Base-by-base conservation (phyloP, 306 rosid species). In the Prunus fruticosa region DNA sequence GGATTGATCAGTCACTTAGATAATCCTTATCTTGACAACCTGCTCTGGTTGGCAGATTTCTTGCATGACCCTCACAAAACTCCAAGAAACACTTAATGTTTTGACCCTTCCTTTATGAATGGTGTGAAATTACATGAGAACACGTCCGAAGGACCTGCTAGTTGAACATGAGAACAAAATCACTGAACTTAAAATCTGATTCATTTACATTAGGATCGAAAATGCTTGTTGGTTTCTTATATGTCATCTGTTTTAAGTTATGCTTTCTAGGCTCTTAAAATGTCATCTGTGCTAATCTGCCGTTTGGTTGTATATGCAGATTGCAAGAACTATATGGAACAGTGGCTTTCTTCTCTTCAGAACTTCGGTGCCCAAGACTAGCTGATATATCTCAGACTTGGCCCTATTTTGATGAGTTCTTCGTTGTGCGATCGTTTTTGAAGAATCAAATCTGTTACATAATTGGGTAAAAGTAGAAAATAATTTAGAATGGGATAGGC, bases 271-370 rank as follows among this genome's bases (percentile, higher is more conserved):
- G 54, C 20, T 34, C 54, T 64, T 18, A 66, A 81, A 45, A n/a
- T 27, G 66, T 69, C 54, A 69, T 71, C 50, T 14, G 8, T 68
- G 52, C 84, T 81, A 28, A 83, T 71, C 62, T 61, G 58, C 62
- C 45, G 58, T 58, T 46, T 72, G 64, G 12, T 84, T 85, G 79
- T 75, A 75, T 71, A 52, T 82, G 90, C 93, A 91, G 98, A 84
- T 58, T 79, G 92, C 81, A 86, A 84, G 85, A 88, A 83, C 63
- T 85, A 86, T 75, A 66, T 93, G 85, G 89, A 88, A 75, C 88
- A 86, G 53, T 90, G 87, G 92, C 85, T 91, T 51, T 87, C 91
- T 73, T 89, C 91, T 76, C 81, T 89, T 75, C 90, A 80, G 84
- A 93, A 71, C 78, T 81, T 84, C 50, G 78, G 81, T 53, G 86